These are phyloP conservation scores for Centella asiatica DNA, from an alignment of 129 eudicot species.

Conservation along the genomic window DNA sequence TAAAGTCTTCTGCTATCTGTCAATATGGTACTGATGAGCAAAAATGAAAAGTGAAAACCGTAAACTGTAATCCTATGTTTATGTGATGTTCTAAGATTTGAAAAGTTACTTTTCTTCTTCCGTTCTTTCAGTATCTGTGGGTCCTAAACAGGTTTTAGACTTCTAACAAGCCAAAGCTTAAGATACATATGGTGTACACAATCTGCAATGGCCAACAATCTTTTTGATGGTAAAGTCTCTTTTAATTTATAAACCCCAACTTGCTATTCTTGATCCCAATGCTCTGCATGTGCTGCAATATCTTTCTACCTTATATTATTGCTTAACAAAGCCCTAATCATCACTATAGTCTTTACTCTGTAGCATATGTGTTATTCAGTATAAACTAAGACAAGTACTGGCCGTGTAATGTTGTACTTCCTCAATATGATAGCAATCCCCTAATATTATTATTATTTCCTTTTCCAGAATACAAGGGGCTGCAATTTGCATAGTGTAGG, in stretches of 20 bases:
- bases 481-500: not conserved
- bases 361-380: too few relatives aligned
- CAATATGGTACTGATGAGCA: not conserved
- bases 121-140: too few relatives aligned
- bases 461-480: slow-evolving; percentile 11
- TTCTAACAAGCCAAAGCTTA: not conserved
- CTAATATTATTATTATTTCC: too few relatives aligned
- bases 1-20: not conserved
- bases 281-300: slow-evolving; percentile 28
- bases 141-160: too few relatives aligned
- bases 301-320: slow-evolving; percentile 1
- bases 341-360: not conserved
- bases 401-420: slow-evolving; percentile 17
- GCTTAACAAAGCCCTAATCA: slow-evolving; percentile 4
- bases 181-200: not conserved
- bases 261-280: slow-evolving; percentile 7
- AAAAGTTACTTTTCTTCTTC: not conserved
- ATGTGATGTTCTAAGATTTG: not conserved
- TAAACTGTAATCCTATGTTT: too few relatives aligned
- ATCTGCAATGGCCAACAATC: not conserved
- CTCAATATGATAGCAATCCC: not conserved
- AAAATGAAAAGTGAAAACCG: too few relatives aligned
- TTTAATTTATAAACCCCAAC: not conserved
- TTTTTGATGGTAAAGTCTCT: not conserved
- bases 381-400: slow-evolving; percentile 5